Evolutionary conservation across 768 basidiomycete genomes (phyloP).

Genomic region (Calocybe cyanea): DNA sequence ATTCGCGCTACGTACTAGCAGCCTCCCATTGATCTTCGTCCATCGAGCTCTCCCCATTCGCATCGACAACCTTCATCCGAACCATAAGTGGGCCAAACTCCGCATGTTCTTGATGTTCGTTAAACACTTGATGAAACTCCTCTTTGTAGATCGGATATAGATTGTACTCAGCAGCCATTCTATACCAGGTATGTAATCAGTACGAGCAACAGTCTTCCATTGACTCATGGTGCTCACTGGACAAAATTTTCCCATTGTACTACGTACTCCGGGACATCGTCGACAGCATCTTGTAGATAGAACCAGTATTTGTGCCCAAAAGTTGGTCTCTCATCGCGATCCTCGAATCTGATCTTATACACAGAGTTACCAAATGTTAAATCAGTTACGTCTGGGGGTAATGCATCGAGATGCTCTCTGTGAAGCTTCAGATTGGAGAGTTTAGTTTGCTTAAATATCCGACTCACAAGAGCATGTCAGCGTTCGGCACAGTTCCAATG

Average conservation of each 20-base stretch:
- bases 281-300: conserved; percentile 91
- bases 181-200: conserved; percentile 23
- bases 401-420: conserved; percentile 68
- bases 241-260: conserved; percentile 96
- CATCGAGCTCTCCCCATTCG: conserved; percentile 86
- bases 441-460: conserved; percentile 4
- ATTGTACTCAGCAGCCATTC: conserved; percentile 80
- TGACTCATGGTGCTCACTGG: conserved; percentile 62
- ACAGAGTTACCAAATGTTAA: conserved; percentile 89
- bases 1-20: conserved; percentile 68
- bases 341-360: conserved; percentile 85
- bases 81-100: conserved; percentile 84
- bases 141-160: conserved; percentile 74
- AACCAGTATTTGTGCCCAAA: conserved; percentile 96
- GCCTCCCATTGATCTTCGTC: conserved; percentile 97
- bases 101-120: conserved; percentile 70
- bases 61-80: conserved; percentile 89
- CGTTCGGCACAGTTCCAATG: conserved; percentile 95
- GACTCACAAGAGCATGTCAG: conserved; percentile 76
- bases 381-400: conserved; percentile 63
- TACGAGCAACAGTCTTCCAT: too few relatives aligned
- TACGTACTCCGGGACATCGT: conserved; percentile 95
- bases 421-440: conserved; percentile 1
- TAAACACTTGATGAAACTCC: conserved; percentile 88
- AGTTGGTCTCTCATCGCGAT: conserved; percentile 52